Conservation (phyloP, 768 basidiomycete species). For the Neoboletus subvelutipes region DNA sequence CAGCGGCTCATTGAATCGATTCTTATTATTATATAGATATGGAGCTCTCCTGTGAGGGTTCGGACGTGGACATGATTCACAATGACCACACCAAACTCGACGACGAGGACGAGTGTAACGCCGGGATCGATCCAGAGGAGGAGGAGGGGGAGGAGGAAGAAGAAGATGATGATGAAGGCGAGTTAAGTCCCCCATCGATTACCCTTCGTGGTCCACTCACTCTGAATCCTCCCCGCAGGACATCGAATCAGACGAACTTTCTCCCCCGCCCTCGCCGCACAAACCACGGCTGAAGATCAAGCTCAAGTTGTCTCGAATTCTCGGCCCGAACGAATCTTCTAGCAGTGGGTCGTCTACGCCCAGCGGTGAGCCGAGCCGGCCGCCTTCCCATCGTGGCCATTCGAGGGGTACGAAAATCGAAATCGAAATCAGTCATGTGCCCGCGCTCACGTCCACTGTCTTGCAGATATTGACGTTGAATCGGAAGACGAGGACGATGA, state of each 20-base stretch:
- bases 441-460: background rate
- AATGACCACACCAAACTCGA: constrained; percentile 32
- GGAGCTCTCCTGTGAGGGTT: constrained; percentile 25
- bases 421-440: no score
- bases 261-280: constrained; percentile 32
- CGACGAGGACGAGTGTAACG: constrained; percentile 42
- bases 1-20: no score
- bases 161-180: constrained; percentile 35
- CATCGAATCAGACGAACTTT: constrained; percentile 35
- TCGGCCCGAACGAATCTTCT: constrained; percentile 33
- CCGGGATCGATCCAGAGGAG: constrained; percentile 33
- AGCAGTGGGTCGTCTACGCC: constrained; percentile 29
- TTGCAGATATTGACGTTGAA: background rate
- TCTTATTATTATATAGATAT: no score
- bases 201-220: background rate
- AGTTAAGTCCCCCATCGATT: background rate
- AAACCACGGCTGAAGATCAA: constrained; percentile 59
- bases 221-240: constrained; percentile 27
- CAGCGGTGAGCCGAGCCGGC: constrained; percentile 24
- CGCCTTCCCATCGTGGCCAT: constrained; percentile 26
- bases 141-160: constrained; percentile 33
- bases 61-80: constrained; percentile 38
- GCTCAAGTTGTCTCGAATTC: constrained; percentile 49
- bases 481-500: background rate
- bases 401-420: constrained; percentile 31